phyloP scores from a whole-genome alignment of 2,329 filamentous ascomycete species.

The Paecilomyces fulvus region DNA sequence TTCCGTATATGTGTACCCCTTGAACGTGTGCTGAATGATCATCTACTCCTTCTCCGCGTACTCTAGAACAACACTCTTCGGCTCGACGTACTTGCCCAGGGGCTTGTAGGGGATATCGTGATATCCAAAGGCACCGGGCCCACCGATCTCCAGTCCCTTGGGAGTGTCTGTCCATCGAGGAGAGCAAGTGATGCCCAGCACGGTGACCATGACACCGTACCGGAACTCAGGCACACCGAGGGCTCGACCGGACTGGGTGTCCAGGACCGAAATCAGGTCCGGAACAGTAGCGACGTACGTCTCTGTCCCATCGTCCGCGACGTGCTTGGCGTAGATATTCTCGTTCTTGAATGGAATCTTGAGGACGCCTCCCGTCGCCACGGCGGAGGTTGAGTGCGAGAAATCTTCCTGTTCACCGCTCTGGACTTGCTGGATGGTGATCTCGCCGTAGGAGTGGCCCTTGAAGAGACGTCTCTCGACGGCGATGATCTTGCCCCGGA shows the following conservation, averaged over 20 bases:
- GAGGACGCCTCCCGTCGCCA: conserved; percentile 40
- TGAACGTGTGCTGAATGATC: too few relatives aligned
- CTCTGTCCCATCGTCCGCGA: conserved; percentile 25
- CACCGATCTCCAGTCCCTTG: conserved; percentile 38
- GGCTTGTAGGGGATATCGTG: conserved; percentile 42
- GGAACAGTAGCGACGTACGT: conserved; percentile 19
- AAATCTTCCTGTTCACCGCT: conserved; percentile 18
- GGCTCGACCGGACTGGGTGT: conserved; percentile 49
- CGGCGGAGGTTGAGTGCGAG: conserved; percentile 11
- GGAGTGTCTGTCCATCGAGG: conserved; percentile 46
- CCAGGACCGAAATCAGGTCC: conserved; percentile 33
- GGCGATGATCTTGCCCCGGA: conserved; percentile 55
- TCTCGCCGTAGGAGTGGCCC: conserved; percentile 1
- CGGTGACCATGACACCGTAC: conserved; percentile 45
- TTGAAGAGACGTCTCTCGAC: conserved; percentile 42
- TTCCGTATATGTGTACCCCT: not conserved
- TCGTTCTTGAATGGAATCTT: conserved; percentile 70
- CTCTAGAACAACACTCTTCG: conserved; percentile 47
- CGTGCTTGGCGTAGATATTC: conserved; percentile 53
- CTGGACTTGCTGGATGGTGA: conserved; percentile 1
- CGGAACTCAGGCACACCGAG: conserved; percentile 49
- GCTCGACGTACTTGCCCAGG: conserved; percentile 45
- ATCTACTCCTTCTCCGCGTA: conserved; percentile 17
- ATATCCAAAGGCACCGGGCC: conserved; percentile 43
- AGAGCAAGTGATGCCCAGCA: conserved; percentile 48